A percentile compares a stretch with the other conserved stretches of the same genome.
Conservation (phyloP, 176 grass and related monocot genomes). For the Olyra latifolia region DNA sequence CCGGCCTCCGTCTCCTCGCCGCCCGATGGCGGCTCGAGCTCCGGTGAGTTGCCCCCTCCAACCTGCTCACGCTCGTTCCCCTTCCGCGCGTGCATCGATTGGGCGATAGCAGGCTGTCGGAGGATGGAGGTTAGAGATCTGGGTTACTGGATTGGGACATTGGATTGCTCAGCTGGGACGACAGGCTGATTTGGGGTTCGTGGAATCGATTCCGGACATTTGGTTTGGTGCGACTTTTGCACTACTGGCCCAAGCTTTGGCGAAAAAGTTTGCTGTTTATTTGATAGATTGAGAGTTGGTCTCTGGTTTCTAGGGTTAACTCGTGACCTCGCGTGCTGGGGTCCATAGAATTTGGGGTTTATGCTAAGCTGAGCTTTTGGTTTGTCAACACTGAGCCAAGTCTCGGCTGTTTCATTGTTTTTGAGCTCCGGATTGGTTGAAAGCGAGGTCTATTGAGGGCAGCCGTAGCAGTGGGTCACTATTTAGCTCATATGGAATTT, state of each 20-base stretch:
- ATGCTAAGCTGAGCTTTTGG: neutral
- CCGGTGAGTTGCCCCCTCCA: slow-evolving; percentile 40
- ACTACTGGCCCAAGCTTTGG: slow-evolving; percentile 2
- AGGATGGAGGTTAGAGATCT: slow-evolving; percentile 28
- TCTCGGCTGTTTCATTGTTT: neutral
- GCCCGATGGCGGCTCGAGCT: neutral
- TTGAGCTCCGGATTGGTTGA: neutral
- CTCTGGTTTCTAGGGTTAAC: neutral
- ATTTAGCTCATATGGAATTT: neutral
- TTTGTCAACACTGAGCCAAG: neutral
- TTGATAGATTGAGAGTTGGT: slow-evolving; percentile 2
- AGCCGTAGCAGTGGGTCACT: neutral
- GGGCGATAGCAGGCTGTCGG: neutral
- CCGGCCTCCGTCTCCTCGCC: slow-evolving; percentile 14
- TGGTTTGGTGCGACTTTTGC: neutral
- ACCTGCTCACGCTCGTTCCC: neutral
- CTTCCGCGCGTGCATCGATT: slow-evolving; percentile 13
- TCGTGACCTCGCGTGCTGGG: neutral
- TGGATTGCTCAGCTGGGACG: slow-evolving; percentile 6
- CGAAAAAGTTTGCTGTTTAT: neutral
- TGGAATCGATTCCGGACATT: neutral
- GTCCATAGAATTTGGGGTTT: neutral
- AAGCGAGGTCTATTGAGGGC: neutral
- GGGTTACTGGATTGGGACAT: neutral
- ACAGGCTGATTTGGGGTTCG: neutral